Percentiles rank a stretch among this genome's conserved stretches.
phyloP scores from a whole-genome alignment of 371 early-diverging fungal genomes.

The Amoeboradix gromovi region DNA sequence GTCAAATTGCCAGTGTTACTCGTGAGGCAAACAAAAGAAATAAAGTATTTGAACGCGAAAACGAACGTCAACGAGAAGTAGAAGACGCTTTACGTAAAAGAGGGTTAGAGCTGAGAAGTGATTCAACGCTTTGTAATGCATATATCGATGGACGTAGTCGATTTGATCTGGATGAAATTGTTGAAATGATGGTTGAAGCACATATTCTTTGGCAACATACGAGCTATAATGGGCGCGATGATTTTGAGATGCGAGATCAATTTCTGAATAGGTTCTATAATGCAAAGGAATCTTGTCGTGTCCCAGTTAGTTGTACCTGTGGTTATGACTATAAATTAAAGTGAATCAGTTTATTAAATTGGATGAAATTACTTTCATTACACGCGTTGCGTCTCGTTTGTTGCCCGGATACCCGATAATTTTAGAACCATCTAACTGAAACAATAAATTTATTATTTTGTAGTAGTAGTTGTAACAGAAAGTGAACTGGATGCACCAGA shows the following conservation, averaged over 20 bases:
- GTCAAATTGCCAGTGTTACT: too few species aligned
- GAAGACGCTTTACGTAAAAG: not conserved
- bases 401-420: too few species aligned
- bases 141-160: not conserved
- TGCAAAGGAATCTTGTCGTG: not conserved
- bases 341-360: too few species aligned
- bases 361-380: too few species aligned
- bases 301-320: not conserved
- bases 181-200: not conserved
- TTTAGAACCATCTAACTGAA: too few species aligned
- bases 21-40: too few species aligned
- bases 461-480: too few species aligned
- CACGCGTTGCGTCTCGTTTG: too few species aligned
- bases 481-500: too few species aligned
- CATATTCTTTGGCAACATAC: not conserved
- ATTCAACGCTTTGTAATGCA: not conserved
- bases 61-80: not conserved
- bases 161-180: not conserved
- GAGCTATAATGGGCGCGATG: not conserved
- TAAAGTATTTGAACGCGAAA: too few species aligned
- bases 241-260: not conserved
- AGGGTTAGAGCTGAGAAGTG: not conserved
- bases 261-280: not conserved
- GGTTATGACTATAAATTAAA: not conserved
- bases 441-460: too few species aligned